Evolutionary conservation across 805 yeast genomes (phyloP).

Genomic region (Candida khao-thaluensis): DNA sequence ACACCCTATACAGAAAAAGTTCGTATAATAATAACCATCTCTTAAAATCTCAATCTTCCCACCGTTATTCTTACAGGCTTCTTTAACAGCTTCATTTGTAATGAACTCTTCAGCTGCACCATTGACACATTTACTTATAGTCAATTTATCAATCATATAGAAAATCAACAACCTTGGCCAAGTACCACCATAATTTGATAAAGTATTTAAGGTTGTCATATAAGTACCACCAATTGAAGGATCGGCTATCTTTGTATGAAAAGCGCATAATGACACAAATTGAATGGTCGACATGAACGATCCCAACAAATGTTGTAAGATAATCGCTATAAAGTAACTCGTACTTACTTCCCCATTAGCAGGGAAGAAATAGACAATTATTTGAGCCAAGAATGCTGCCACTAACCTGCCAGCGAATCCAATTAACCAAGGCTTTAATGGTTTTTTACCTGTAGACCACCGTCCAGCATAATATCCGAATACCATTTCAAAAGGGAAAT

Average conservation of each 20-base stretch:
- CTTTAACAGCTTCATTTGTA: slow-evolving; percentile 39
- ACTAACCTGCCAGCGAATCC: slow-evolving; percentile 80
- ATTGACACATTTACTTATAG: slow-evolving; percentile 58
- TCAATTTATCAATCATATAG: slow-evolving; percentile 75
- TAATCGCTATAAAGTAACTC: slow-evolving; percentile 65
- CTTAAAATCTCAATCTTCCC: slow-evolving; percentile 55
- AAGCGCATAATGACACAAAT: slow-evolving; percentile 90
- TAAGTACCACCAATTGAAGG: slow-evolving; percentile 96
- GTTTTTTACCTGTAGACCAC: slow-evolving; percentile 80
- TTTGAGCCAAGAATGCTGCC: slow-evolving; percentile 75
- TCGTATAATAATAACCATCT: slow-evolving; percentile 87
- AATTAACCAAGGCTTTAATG: slow-evolving; percentile 84
- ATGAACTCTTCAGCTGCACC: slow-evolving; percentile 15
- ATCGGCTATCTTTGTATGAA: slow-evolving; percentile 94
- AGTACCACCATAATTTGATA: slow-evolving; percentile 92
- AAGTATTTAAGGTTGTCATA: slow-evolving; percentile 92
- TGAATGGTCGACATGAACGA: slow-evolving; percentile 94
- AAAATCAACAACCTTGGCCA: slow-evolving; percentile 92
- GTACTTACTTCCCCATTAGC: slow-evolving; percentile 44
- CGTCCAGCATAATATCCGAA: slow-evolving; percentile 96
- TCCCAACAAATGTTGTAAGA: slow-evolving; percentile 78
- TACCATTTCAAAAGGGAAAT: slow-evolving; percentile 92
- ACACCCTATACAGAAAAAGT: slow-evolving; percentile 62
- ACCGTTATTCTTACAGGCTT: slow-evolving; percentile 48
- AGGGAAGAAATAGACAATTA: slow-evolving; percentile 74